Percentiles rank a stretch among this genome's conserved stretches.
These are phyloP conservation scores for Leccinum ochraceum DNA, from an alignment of 768 basidiomycete species.

Conservation along the genomic window DNA sequence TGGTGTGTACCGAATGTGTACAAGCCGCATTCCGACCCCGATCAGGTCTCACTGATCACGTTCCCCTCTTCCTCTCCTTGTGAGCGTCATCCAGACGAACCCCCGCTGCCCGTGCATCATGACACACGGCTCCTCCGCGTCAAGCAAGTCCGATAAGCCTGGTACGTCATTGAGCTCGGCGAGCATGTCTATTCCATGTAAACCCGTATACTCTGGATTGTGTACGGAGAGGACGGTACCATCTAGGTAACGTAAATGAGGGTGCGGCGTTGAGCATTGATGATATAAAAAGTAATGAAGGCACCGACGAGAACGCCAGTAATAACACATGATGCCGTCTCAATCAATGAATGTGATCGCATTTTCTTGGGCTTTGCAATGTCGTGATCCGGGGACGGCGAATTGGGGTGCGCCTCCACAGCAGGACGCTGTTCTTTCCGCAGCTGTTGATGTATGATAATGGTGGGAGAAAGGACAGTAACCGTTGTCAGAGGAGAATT, in stretches of 20 bases:
- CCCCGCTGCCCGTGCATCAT: too few species aligned
- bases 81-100: too few species aligned
- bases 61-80: too few species aligned
- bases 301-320: slow-evolving; percentile 64
- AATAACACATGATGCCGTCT: slow-evolving; percentile 47
- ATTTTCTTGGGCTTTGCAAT: slow-evolving; percentile 17
- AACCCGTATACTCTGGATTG: slow-evolving; percentile 30
- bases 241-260: slow-evolving; percentile 40
- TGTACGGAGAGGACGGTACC: slow-evolving; percentile 9
- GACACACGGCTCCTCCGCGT: too few species aligned
- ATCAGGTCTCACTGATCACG: too few species aligned
- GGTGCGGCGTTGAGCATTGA: slow-evolving; percentile 49
- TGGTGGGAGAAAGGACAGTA: slow-evolving; percentile 24
- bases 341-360: slow-evolving; percentile 28
- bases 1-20: too few species aligned
- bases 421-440: slow-evolving; percentile 18
- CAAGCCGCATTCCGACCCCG: too few species aligned
- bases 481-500: slow-evolving; percentile 17
- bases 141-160: slow-evolving; percentile 3
- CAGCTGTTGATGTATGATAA: slow-evolving; percentile 27
- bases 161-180: too few species aligned
- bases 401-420: slow-evolving; percentile 16
- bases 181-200: slow-evolving; percentile 25
- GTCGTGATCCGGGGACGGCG: slow-evolving; percentile 6
- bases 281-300: slow-evolving; percentile 52